Conservation (phyloP, 257 asterid species). For the Solanum bulbocastanum region DNA sequence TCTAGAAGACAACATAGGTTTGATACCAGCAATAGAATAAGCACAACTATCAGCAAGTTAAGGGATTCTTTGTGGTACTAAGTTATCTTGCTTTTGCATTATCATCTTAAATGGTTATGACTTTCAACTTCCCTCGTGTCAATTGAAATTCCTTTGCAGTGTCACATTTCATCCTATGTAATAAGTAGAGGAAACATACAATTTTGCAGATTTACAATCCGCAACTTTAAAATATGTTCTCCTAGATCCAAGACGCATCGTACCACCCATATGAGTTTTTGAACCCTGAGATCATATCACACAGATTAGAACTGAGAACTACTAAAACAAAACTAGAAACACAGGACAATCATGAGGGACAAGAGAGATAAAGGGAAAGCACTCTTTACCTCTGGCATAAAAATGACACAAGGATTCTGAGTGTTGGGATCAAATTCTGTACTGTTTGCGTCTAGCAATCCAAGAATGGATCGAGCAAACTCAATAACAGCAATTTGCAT, state of each 20-base stretch:
- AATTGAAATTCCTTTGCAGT: not conserved
- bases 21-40: not conserved
- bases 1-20: not conserved
- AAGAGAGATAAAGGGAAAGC: not conserved
- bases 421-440: conserved; percentile 31
- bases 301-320: not conserved
- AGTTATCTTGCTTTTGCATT: not conserved
- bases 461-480: conserved; percentile 26
- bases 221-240: conserved; percentile 50
- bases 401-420: conserved; percentile 32
- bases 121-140: not conserved
- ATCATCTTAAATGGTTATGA: not conserved
- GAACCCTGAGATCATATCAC: conserved; percentile 42
- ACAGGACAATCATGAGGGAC: not conserved
- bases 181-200: conserved; percentile 30
- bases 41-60: not conserved
- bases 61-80: not conserved
- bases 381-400: conserved; percentile 38
- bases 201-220: conserved; percentile 36
- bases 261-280: conserved; percentile 79
- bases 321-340: not conserved
- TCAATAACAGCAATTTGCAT: conserved; percentile 40
- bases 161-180: not conserved
- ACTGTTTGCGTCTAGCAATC: conserved; percentile 25
- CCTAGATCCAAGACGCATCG: conserved; percentile 84